Evolutionary conservation across 139 green algal species (phyloP).

Genomic region (Diplosphaera chodatii): DNA sequence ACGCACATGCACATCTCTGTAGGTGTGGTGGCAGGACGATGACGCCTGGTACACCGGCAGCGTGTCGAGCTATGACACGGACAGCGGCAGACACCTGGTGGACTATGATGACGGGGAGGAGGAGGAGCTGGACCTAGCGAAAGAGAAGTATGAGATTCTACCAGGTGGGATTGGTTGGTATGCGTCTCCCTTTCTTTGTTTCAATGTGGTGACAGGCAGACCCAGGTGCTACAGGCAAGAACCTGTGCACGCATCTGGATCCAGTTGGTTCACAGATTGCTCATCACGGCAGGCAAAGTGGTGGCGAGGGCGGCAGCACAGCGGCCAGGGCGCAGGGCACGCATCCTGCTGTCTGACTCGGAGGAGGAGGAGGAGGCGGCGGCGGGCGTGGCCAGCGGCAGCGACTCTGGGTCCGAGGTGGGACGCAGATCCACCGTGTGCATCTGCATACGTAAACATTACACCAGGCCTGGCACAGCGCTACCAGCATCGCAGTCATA

Average conservation of each 20-base stretch:
- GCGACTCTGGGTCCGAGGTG: conserved; percentile 7
- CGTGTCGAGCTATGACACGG: conserved; percentile 18
- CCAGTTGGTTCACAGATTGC: no score
- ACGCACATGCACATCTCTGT: no score
- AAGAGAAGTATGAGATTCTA: conserved; percentile 37
- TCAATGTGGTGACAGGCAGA: no score
- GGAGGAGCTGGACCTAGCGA: conserved; percentile 54
- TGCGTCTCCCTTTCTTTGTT: no score
- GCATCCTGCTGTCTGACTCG: conserved; percentile 4
- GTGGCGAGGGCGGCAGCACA: conserved; percentile 13
- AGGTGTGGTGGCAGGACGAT: conserved; percentile 56
- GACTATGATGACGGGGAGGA: conserved; percentile 72
- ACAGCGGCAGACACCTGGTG: conserved; percentile 39
- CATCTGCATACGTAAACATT: no score
- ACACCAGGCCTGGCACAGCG: no score
- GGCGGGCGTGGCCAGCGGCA: no score
- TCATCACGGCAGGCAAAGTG: conserved; percentile 5
- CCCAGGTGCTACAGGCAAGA: no score
- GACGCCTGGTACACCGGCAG: conserved; percentile 29
- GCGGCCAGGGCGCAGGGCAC: background rate
- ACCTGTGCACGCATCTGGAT: no score
- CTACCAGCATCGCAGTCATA: no score
- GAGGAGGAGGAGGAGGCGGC: conserved; percentile 28
- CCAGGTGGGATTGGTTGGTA: no score
- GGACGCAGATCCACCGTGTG: background rate